Base-by-base conservation (phyloP, 371 early-diverging fungal genomes). In the Mucor circinelloides region DNA sequence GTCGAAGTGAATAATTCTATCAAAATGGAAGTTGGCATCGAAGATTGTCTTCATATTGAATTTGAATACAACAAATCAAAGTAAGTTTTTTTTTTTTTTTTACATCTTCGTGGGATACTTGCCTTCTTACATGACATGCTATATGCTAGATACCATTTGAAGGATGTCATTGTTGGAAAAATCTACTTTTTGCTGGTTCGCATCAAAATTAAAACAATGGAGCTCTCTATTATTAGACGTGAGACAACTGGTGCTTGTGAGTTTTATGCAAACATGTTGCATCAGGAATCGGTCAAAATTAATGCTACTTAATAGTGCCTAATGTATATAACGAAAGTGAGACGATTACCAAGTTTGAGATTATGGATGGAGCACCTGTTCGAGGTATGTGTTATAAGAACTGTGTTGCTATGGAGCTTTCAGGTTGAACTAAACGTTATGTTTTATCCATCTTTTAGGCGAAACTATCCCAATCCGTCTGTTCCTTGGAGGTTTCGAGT, bases 321-420 rank as follows among this genome's bases (percentile, higher is more conserved):
- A 98, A 97, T 72, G 93, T 97, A 74, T 97, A 95, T 82, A 96
- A 96, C 72, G 98, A 99, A 82, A 96, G 94, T 75, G 98, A 99
- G 79, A 98, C 97, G 0, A 91, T 99, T 34, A 97, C 98, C 59
- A 96, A 95, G 78, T 98, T 95, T 74, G 98, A 99, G 76, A 98
- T 99, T 73, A 98, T 99, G 98, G 99, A 99, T 79, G 99, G 99
- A 6, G 97, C 98, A 23, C 98, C 99, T 27, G 97, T 97, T 8
- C 85, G 95, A 70, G 97, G 93, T 84, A 23, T 21, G 50, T 50
- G 10, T 6, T 66, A n/a, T 32, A 15, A 63, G 15, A 28, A 44
- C 7, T 30, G 36, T 32, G 6, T 17, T 28, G 54, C 3, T 28
- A 21, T 10, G 25, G 52, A 31, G 12, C 2, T 8, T 23, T 8